Evolutionary conservation across 169 alveolate genomes (phyloP), one percentile per base, ranked within the genome.

Genomic region (Plasmodium billcollinsi): DNA sequence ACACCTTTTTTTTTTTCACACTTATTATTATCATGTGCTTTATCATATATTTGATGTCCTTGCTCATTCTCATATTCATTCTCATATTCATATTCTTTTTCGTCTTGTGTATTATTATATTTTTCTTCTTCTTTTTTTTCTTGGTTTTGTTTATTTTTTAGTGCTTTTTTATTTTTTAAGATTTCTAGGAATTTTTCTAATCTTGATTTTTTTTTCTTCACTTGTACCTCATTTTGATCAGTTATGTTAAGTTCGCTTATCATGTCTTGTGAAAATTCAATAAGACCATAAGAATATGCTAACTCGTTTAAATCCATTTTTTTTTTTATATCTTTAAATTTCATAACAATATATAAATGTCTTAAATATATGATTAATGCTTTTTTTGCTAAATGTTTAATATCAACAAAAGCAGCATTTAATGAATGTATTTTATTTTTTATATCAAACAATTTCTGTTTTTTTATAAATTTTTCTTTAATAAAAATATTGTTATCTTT

Each of bases 351-450:
- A 52, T 78, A 78, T n/a, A 78, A 78, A 78, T 78, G 89, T 21
- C 89, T 24, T 15, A 78, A 66, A 78, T 78, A 78, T 26, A 78
- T 78, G 24, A 78, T 52, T 56, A 78, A 70, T 21, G 89, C 78
- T 59, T 78, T 78, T 54, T 78, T 78, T 33, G 89, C 89, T 70
- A 78, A 21, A 66, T 78, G 56, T n/a, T 78, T 78, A 49, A 78
- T 78, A 29, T 78, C 89, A 21, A 78, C 89, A 78, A 78, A 78
- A 58, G 89, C 89, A 6, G 89, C 89, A 65, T 78, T 78, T 78
- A 78, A 58, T 1, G 89, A 78, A 45, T 78, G 89, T 65, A 78
- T 78, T 78, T 78, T 78, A 26, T 78, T 78, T 26, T 49, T 78
- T 8, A 78, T 78, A 45, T 78, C 89, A 66, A 78, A 78, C 6